Base-by-base conservation (phyloP, 2,329 filamentous ascomycete species). In the Waltergamsia citrina region DNA sequence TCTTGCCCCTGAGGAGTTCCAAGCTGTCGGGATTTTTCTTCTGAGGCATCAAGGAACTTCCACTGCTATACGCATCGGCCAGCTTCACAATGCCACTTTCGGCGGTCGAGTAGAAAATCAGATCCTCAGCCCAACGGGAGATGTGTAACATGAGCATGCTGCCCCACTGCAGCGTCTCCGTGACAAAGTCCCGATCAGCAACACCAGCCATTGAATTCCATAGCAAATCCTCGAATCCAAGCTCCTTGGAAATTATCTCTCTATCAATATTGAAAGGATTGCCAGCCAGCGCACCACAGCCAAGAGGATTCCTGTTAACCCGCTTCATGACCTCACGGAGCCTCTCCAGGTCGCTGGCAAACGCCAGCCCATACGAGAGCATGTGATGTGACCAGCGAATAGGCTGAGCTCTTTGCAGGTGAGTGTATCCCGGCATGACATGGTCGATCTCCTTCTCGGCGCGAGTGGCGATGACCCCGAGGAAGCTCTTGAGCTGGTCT, bases 251-350 rank as follows among this genome's bases (percentile, higher is more conserved):
- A 65, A 93, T 85, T 33, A 75, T 74, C 34, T 80, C 71, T n/a
- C 85, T 73, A 52, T 92, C 84, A 47, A 93, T 83, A 46, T 74
- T 69, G 58, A 93, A 93, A 1, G 81, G 74, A 57, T 93, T 93
- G 33, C 85, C 85, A 3, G 84, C 83, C 9, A 93, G 64, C 3
- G 85, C 85, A 43, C 83, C 83, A 39, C 75, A 81, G 21, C 84
- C 84, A 1, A 90, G 71, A 0, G 83, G 83, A 38, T 57, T 65
- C 51, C 61, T 64, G 57, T 92, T 93, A 40, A 93, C 80, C n/a
- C 83, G 69, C 49, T 71, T 69, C 45, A 76, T 77, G 27, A 84
- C 71, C 54, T 88, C 74, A 34, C 81, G n/a, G n/a, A n/a, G n/a
- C n/a, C n/a, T n/a, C n/a, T n/a, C n/a, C n/a, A n/a, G n/a, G n/a